These are phyloP conservation scores for Bremia lactucae DNA, from an alignment of 352 stramenopile species.

Conservation along the genomic window DNA sequence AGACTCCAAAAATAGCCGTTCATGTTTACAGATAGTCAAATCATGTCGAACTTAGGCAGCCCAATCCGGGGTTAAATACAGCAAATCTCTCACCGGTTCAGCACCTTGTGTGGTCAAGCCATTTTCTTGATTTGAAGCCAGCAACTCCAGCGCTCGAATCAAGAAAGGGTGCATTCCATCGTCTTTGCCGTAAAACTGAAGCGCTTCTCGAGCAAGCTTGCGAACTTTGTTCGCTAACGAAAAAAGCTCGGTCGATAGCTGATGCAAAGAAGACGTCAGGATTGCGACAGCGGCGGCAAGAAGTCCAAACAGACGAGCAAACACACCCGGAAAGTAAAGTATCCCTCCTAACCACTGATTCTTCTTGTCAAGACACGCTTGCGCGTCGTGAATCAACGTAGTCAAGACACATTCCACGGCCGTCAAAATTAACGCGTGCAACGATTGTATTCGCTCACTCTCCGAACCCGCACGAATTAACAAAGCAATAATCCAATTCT, in stretches of 20 bases:
- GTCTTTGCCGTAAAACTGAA: slow-evolving; percentile 7
- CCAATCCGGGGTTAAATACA: slow-evolving; percentile 42
- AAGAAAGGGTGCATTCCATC: slow-evolving; percentile 30
- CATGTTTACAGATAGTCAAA: too few relatives aligned
- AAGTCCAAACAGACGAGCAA: slow-evolving; percentile 40
- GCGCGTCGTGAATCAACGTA: slow-evolving; percentile 22
- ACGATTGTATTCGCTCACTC: slow-evolving; percentile 5
- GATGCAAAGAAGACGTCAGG: slow-evolving; percentile 8
- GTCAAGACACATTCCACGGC: slow-evolving; percentile 10
- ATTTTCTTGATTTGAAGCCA: slow-evolving; percentile 7
- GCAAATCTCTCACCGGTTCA: slow-evolving; percentile 17
- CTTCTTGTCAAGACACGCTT: slow-evolving; percentile 4
- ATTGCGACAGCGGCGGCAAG: slow-evolving; percentile 32
- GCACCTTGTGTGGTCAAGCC: background rate
- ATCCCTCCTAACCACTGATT: slow-evolving; percentile 50
- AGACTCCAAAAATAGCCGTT: too few relatives aligned
- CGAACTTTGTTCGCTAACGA: slow-evolving; percentile 10
- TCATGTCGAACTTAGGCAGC: slow-evolving; percentile 2
- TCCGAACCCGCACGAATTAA: slow-evolving; percentile 15
- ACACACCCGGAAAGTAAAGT: slow-evolving; percentile 57
- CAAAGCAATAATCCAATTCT: slow-evolving; percentile 40
- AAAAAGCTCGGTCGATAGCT: slow-evolving; percentile 11
- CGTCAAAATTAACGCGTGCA: slow-evolving; percentile 29
- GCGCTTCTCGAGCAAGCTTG: slow-evolving; percentile 19
- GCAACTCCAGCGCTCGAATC: slow-evolving; percentile 21